A percentile compares a stretch with the other conserved stretches of the same genome.
Evolutionary conservation across 1,284 basidiomycete species (phyloP).

Genomic region (Fomitopsis palustris): DNA sequence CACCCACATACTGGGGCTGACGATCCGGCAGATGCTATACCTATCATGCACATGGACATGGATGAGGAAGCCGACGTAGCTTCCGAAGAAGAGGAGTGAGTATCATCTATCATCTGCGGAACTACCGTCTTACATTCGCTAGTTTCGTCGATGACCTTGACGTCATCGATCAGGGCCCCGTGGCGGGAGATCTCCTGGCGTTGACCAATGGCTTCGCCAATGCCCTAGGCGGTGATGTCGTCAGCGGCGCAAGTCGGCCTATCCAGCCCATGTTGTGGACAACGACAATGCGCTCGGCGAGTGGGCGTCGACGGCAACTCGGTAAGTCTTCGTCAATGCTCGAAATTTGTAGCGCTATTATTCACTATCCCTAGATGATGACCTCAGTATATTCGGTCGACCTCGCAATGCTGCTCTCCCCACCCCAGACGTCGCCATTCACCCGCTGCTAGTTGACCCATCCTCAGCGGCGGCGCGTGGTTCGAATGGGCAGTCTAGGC

Average conservation of each 20-base stretch:
- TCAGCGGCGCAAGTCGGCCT: constrained; percentile 31
- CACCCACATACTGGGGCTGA: not conserved
- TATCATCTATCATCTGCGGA: constrained; percentile 18
- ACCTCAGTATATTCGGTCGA: constrained; percentile 61
- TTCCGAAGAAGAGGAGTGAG: constrained; percentile 70
- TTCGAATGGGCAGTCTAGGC: constrained; percentile 42
- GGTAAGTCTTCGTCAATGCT: constrained; percentile 34
- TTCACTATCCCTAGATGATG: constrained; percentile 40
- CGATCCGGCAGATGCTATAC: constrained; percentile 11
- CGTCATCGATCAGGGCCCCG: constrained; percentile 35
- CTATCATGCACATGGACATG: constrained; percentile 33
- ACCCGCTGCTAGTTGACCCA: constrained; percentile 79
- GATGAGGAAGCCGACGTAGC: constrained; percentile 60
- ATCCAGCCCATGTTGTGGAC: constrained; percentile 49
- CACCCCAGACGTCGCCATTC: constrained; percentile 65
- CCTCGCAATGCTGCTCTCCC: constrained; percentile 45
- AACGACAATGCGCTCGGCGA: constrained; percentile 26
- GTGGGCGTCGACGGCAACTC: constrained; percentile 45
- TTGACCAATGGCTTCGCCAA: constrained; percentile 48
- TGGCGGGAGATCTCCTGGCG: constrained; percentile 48
- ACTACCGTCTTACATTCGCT: constrained; percentile 3
- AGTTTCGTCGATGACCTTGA: constrained; percentile 52
- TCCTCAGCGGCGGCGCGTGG: constrained; percentile 42
- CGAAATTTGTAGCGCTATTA: not conserved
- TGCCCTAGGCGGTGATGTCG: constrained; percentile 26